Conservation (phyloP, 345 rosid genomes). For the Arabis hirsuta region DNA sequence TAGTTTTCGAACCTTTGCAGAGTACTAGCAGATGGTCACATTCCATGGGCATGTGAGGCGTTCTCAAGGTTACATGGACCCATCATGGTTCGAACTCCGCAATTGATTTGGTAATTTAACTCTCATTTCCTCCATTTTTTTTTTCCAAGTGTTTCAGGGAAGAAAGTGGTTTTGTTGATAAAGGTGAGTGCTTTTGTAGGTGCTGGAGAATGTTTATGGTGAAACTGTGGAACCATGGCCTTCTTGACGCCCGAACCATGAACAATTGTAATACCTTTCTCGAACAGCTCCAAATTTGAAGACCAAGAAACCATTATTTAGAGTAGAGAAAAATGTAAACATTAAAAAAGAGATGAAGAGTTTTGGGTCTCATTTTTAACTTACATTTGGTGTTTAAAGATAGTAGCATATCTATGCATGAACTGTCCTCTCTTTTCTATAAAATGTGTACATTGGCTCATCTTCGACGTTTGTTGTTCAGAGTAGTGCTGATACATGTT, state of each 20-base stretch:
- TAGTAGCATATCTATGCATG: constrained; percentile 9
- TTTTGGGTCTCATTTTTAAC: constrained; percentile 21
- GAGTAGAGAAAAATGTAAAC: constrained; percentile 10
- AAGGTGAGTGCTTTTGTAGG: constrained; percentile 51
- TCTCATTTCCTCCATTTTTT: constrained; percentile 10
- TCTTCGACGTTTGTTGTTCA: constrained; percentile 13
- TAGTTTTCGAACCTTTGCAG: constrained; percentile 51
- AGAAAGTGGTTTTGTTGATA: constrained; percentile 19
- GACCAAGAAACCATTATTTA: constrained; percentile 36
- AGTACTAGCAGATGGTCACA: constrained; percentile 96
- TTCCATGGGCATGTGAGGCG: constrained; percentile 99
- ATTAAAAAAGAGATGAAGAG: constrained; percentile 13
- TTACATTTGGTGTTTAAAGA: constrained; percentile 19
- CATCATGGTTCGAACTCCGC: constrained; percentile 66
- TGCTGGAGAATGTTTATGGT: constrained; percentile 97
- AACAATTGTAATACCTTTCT: constrained; percentile 81
- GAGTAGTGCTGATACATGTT: constrained; percentile 11
- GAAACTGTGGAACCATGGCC: constrained; percentile 97
- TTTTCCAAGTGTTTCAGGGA: constrained; percentile 5
- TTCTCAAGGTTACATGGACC: constrained; percentile 82
- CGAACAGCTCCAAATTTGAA: constrained; percentile 50
- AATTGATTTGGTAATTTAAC: constrained; percentile 66
- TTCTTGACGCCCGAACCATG: constrained; percentile 83
- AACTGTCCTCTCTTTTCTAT: background rate
- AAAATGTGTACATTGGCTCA: constrained; percentile 26